Evolutionary conservation across 768 basidiomycete species (phyloP).

Genomic region (Suillus bovinus): DNA sequence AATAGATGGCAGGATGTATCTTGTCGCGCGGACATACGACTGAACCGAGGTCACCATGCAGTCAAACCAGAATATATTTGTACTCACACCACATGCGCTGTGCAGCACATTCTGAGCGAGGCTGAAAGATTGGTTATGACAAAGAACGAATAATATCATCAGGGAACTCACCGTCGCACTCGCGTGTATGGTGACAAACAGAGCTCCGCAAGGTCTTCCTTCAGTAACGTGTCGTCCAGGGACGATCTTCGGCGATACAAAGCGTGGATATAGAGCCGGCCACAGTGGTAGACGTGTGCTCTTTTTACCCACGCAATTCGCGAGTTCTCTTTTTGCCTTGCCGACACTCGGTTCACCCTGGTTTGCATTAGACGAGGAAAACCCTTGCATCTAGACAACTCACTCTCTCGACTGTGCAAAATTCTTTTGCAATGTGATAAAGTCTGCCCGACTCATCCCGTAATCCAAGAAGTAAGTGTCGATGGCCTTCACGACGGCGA

Average conservation of each 20-base stretch:
- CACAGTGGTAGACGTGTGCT: conserved; percentile 76
- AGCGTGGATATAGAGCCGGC: conserved; percentile 75
- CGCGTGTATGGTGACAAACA: conserved; percentile 81
- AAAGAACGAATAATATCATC: neutral
- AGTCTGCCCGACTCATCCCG: conserved; percentile 59
- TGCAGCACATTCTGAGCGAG: conserved; percentile 69
- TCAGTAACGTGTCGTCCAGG: conserved; percentile 70
- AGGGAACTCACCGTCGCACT: conserved; percentile 59
- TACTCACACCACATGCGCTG: conserved; percentile 62
- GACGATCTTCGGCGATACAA: conserved; percentile 71
- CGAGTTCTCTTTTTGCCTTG: conserved; percentile 73
- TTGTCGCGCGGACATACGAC: conserved; percentile 74
- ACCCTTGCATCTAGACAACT: conserved; percentile 8
- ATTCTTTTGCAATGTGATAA: conserved; percentile 58
- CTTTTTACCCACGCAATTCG: conserved; percentile 75
- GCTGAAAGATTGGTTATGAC: conserved; percentile 35
- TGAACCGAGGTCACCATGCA: conserved; percentile 28
- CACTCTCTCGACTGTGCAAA: conserved; percentile 33
- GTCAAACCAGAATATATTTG: neutral
- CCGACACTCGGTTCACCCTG: conserved; percentile 67
- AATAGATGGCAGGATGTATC: conserved; percentile 58
- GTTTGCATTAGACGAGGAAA: conserved; percentile 5
- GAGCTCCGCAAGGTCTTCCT: conserved; percentile 63
- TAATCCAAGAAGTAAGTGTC: conserved; percentile 77
- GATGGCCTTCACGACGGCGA: conserved; percentile 68